phyloP scores from a whole-genome alignment of 1,284 basidiomycete genomes.

The Ceratobasidium sp. region DNA sequence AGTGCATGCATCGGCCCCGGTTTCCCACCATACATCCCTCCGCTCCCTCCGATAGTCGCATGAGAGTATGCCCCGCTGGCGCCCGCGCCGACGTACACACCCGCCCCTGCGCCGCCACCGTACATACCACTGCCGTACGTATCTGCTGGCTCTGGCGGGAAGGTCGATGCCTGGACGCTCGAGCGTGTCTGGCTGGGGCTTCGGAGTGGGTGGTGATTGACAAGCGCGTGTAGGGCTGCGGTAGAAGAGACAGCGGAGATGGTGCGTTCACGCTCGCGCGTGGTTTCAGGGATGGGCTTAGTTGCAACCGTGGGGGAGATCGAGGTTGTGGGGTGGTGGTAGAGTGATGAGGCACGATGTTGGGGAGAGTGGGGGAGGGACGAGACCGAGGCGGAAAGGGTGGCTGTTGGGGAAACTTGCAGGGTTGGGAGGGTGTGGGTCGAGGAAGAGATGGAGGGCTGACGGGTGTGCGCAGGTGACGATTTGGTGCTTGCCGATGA shows the following conservation, averaged over 20 bases:
- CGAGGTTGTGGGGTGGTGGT: slow-evolving; percentile 22
- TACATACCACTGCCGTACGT: slow-evolving; percentile 30
- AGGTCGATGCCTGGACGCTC: slow-evolving; percentile 14
- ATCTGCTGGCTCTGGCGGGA: slow-evolving; percentile 37
- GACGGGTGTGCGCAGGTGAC: slow-evolving; percentile 23
- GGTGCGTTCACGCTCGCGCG: slow-evolving; percentile 29
- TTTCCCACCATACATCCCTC: slow-evolving; percentile 37
- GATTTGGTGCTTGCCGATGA: slow-evolving; percentile 17
- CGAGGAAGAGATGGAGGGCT: slow-evolving; percentile 25
- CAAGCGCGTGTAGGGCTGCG: slow-evolving; percentile 27
- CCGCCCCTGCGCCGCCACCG: slow-evolving; percentile 27
- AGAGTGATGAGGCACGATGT: slow-evolving; percentile 14
- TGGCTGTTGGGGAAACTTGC: slow-evolving; percentile 30
- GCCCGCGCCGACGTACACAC: slow-evolving; percentile 16
- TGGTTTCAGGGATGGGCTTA: slow-evolving; percentile 22
- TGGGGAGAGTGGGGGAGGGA: slow-evolving; percentile 35
- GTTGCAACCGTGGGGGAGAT: neutral
- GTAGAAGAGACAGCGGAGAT: slow-evolving; percentile 28
- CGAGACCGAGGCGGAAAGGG: slow-evolving; percentile 26
- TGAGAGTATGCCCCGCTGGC: neutral
- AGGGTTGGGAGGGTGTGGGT: slow-evolving; percentile 36
- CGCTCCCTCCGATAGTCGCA: slow-evolving; percentile 15
- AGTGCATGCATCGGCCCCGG: slow-evolving; percentile 30
- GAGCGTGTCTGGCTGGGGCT: neutral
- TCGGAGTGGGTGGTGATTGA: slow-evolving; percentile 13